Base-by-base conservation (phyloP, 768 basidiomycete genomes). In the Clathrus columnatus region DNA sequence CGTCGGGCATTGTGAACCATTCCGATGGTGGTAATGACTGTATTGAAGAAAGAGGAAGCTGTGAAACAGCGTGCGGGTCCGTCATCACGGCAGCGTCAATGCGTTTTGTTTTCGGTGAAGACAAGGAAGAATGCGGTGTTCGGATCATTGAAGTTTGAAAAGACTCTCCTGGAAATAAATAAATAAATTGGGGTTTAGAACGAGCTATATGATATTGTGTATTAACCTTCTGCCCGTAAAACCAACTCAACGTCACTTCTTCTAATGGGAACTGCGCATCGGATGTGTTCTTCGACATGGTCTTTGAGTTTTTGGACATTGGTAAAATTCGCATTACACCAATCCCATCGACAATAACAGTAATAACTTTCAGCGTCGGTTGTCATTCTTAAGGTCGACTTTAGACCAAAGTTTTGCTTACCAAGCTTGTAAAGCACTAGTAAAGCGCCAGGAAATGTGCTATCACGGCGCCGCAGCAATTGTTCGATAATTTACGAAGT, bases 331-430 rank as follows among this genome's bases (percentile, higher is more conserved):
- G 16, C 18, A 20, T 44, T 30, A 23, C 54, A 55, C 54, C 54
- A 55, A 27, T 55, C 42, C 54, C 54, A 55, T 47, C 46, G 21
- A 30, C 54, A 55, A 36, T 36, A 36, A 36, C n/a, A 8, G n/a
- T n/a, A n/a, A n/a, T n/a, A n/a, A n/a, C n/a, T n/a, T n/a, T n/a
- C n/a, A n/a, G n/a, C n/a, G n/a, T n/a, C n/a, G n/a, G n/a, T n/a
- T n/a, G n/a, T n/a, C n/a, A n/a, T n/a, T n/a, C n/a, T n/a, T n/a
- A n/a, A n/a, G n/a, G n/a, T n/a, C n/a, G n/a, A n/a, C n/a, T n/a
- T n/a, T n/a, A n/a, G n/a, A n/a, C n/a, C n/a, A n/a, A n/a, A n/a
- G n/a, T n/a, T n/a, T n/a, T n/a, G n/a, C n/a, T n/a, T n/a, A n/a
- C n/a, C n/a, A n/a, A n/a, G n/a, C n/a, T n/a, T n/a, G n/a, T n/a